Evolutionary conservation across 345 rosid genomes (phyloP).

Genomic region (Salix koriyanagi): DNA sequence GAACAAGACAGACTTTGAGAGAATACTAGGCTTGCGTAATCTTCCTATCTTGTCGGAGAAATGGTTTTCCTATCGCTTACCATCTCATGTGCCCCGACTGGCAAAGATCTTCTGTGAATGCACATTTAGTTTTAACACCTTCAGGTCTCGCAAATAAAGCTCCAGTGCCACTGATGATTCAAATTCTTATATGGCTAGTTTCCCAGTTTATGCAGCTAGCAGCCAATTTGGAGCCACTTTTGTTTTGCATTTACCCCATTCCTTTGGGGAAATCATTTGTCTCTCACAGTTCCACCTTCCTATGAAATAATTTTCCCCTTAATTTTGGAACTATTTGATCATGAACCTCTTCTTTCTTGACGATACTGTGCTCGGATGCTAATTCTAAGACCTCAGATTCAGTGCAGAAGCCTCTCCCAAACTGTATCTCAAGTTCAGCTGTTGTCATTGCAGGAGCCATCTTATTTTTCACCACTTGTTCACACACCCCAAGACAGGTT

Average conservation of each 20-base stretch:
- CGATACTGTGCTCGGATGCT: constrained; percentile 64
- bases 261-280: not conserved
- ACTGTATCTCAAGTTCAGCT: constrained; percentile 59
- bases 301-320: constrained; percentile 45
- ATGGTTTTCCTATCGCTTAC: not conserved
- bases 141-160: not conserved
- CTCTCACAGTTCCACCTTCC: not conserved
- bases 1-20: not conserved
- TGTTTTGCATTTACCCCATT: not conserved
- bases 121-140: not conserved
- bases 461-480: constrained; percentile 85
- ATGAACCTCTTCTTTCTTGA: constrained; percentile 42
- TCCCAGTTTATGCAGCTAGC: not conserved
- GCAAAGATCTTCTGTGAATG: not conserved
- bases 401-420: constrained; percentile 63
- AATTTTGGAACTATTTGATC: constrained; percentile 34
- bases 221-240: not conserved
- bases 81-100: not conserved
- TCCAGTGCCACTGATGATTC: too few relatives aligned
- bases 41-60: not conserved
- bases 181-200: not conserved
- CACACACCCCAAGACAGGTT: constrained; percentile 59
- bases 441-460: constrained; percentile 51
- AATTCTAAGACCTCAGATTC: constrained; percentile 68
- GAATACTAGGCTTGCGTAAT: not conserved